A percentile compares a stretch with the other conserved stretches of the same genome.
Conservation (phyloP, 2,329 filamentous ascomycete species). For the Colletotrichum horii region DNA sequence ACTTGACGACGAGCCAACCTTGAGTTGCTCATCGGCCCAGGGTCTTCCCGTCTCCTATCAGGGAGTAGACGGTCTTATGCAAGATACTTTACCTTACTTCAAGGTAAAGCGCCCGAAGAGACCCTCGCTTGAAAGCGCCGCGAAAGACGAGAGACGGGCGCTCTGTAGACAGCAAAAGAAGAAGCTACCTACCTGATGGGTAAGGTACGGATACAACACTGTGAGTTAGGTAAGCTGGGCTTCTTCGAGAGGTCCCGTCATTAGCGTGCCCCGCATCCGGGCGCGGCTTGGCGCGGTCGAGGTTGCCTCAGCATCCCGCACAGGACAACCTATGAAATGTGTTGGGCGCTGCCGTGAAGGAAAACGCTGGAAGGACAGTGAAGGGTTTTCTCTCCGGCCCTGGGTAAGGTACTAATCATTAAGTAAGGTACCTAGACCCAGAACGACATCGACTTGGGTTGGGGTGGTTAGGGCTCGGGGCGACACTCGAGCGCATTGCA, state of each 20-base stretch:
- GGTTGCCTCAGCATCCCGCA: background rate
- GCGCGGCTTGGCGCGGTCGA: background rate
- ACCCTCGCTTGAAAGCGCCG: background rate
- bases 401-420: background rate
- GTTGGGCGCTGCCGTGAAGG: background rate
- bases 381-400: background rate
- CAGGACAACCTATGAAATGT: background rate
- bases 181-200: too few species aligned
- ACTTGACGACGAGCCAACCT: background rate
- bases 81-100: background rate
- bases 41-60: background rate
- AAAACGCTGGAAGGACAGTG: conserved; percentile 14
- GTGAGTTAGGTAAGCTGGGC: background rate
- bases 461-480: conserved; percentile 1
- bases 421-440: background rate
- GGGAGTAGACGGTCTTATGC: background rate
- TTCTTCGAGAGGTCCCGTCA: background rate
- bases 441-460: background rate
- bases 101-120: background rate
- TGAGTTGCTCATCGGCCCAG: background rate
- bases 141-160: background rate
- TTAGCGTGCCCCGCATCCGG: background rate
- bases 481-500: background rate
- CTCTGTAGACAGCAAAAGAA: background rate
- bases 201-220: too few species aligned